A percentile compares a stretch with the other conserved stretches of the same genome.
These are phyloP conservation scores for Penicillium canariense DNA, from an alignment of 495 filamentous ascomycete species.

Conservation along the genomic window DNA sequence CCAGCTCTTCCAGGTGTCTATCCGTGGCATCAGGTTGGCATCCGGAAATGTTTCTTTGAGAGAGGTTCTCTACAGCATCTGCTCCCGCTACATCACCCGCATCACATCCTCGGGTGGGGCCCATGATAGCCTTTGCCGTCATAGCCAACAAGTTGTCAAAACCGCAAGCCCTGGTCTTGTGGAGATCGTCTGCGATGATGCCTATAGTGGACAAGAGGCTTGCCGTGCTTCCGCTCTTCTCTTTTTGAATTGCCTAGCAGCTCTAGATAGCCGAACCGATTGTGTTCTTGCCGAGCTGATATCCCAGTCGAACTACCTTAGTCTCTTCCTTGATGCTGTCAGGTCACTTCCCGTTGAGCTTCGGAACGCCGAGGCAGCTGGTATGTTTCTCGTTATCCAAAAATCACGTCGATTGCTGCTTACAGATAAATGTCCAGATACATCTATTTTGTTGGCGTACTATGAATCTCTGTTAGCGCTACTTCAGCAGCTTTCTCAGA, in stretches of 20 bases:
- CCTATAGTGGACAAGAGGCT: constrained; percentile 73
- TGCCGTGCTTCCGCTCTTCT: constrained; percentile 83
- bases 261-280: constrained; percentile 61
- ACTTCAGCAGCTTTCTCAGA: constrained; percentile 80
- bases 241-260: constrained; percentile 67
- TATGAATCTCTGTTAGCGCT: constrained; percentile 76
- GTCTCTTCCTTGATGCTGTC: constrained; percentile 81
- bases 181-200: constrained; percentile 90
- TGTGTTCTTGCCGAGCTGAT: constrained; percentile 76
- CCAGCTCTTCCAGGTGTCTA: constrained; percentile 81
- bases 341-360: constrained; percentile 68
- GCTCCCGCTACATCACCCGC: constrained; percentile 76
- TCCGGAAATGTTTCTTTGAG: constrained; percentile 67
- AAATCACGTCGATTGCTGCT: constrained; percentile 7
- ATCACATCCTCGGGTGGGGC: constrained; percentile 52
- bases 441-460: constrained; percentile 56
- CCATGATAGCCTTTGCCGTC: constrained; percentile 47
- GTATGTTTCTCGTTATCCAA: constrained; percentile 35
- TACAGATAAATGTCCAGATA: constrained; percentile 41
- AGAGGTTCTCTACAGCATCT: constrained; percentile 82
- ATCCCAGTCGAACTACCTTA: constrained; percentile 82
- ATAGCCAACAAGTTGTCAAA: constrained; percentile 73
- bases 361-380: constrained; percentile 44
- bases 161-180: constrained; percentile 73
- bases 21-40: constrained; percentile 71